A percentile compares a stretch with the other conserved stretches of the same genome.
Conservation (phyloP, 768 basidiomycete species). For the Suillus lakei region DNA sequence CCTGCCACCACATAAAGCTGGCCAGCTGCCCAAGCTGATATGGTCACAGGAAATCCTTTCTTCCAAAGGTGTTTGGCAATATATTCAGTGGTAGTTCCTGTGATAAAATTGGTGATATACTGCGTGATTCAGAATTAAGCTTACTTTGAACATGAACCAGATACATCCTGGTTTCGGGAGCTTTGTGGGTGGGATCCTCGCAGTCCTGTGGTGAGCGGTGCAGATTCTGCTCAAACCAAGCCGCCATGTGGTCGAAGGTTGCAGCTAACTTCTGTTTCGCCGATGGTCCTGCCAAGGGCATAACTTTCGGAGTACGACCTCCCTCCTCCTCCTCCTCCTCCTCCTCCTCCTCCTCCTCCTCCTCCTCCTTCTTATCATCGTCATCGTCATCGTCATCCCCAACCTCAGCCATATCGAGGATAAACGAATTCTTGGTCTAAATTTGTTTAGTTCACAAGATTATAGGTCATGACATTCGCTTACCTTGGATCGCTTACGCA, state of each 20-base stretch:
- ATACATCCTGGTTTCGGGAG: background rate
- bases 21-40: background rate
- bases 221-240: too few relatives aligned
- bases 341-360: too few relatives aligned
- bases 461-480: too few relatives aligned
- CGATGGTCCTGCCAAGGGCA: too few relatives aligned
- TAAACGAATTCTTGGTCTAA: background rate
- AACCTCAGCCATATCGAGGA: background rate
- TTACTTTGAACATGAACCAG: background rate
- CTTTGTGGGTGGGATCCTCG: too few relatives aligned
- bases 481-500: too few relatives aligned
- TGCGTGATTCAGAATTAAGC: background rate
- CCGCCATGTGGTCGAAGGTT: too few relatives aligned
- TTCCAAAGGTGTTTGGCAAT: background rate
- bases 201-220: background rate
- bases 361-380: too few relatives aligned
- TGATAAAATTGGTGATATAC: background rate
- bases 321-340: too few relatives aligned
- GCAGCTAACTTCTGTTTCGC: too few relatives aligned
- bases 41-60: background rate
- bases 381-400: background rate
- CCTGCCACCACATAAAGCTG: background rate
- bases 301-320: too few relatives aligned
- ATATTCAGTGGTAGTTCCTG: slow-evolving; percentile 8
- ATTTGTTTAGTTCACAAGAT: too few relatives aligned